Evolutionary conservation across 108 stramenopile species (phyloP), one percentile per base, ranked within the genome.

Genomic region (Stephanodiscus minutulus): DNA sequence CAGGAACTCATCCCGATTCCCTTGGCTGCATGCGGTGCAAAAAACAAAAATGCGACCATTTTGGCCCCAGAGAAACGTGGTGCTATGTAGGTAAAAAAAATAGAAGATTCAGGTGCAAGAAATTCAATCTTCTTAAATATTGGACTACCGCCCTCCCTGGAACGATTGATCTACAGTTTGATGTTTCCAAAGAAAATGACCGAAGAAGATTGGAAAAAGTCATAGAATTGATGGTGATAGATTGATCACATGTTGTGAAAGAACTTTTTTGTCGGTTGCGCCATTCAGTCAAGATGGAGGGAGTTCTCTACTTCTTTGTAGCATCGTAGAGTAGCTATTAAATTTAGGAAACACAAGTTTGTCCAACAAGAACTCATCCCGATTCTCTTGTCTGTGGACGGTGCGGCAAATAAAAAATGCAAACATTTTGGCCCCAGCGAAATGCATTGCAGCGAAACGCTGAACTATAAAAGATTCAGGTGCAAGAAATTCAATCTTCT

Each of bases 151-250:
- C 25, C 18, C 44, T 52, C 3, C 24, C 48, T n/a, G 66, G 74
- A 27, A 62, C n/a, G 49, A 48, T 61, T 33, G 49, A 66, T 31
- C 39, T 49, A 6, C 28, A 44, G 5, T 75, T 68, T 31, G 37
- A 60, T 35, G 17, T 76, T 31, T 33, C 28, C n/a, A 56, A 68
- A 15, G 67, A 27, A 36, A 55, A 31, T 21, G 60, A 61, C 7
- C 58, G 58, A 24, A 13, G 0, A 13, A 61, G 52, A 37, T 62
- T 76, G 74, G 55, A 59, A 5, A 68, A 62, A 52, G 61, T 76
- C 52, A 11, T 76, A 11, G 52, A 53, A 12, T 53, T 53, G 22
- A 53, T 53, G 18, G 52, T 9, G 25, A 25, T 53, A 25, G 52
- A 53, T 25, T 24, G 20, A 27, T 15, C 1, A 27, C 8, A 4